Conservation (phyloP, 108 stramenopile genomes). For the Epipyxis sp. region DNA sequence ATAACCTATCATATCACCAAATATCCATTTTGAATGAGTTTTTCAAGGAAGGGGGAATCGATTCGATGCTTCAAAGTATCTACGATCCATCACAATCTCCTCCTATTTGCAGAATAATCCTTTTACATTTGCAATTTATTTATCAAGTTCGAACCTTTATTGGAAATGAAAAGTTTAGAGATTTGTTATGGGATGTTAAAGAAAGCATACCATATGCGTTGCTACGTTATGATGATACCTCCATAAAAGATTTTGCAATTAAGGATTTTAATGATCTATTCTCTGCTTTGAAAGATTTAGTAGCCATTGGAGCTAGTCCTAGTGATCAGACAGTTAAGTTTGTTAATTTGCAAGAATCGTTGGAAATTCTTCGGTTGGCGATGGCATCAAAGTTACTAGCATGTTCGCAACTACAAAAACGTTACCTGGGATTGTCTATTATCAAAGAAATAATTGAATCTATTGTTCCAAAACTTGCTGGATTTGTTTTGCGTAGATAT, state of each 20-base stretch:
- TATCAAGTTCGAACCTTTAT: neutral
- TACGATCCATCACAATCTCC: neutral
- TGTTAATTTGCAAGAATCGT: neutral
- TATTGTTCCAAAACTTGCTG: neutral
- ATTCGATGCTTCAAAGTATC: neutral
- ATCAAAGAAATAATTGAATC: constrained; percentile 6
- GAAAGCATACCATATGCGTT: neutral
- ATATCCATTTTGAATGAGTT: neutral
- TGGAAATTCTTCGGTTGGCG: neutral
- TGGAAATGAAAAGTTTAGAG: neutral
- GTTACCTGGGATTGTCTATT: constrained; percentile 16
- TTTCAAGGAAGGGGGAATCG: neutral
- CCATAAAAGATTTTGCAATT: neutral
- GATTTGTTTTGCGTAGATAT: neutral
- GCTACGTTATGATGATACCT: constrained; percentile 5
- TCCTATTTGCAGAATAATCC: neutral
- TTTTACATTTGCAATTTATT: constrained; percentile 23
- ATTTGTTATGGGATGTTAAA: constrained; percentile 23
- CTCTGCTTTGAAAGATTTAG: neutral
- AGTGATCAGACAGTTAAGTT: neutral
- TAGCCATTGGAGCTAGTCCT: neutral
- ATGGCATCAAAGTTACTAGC: constrained; percentile 9
- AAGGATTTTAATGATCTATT: neutral
- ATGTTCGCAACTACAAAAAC: constrained; percentile 8
- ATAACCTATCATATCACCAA: neutral